Percentiles rank a stretch among this genome's conserved stretches.
These are phyloP conservation scores for Hygrophila difformis DNA, from an alignment of 257 asterid genomes.

Conservation along the genomic window DNA sequence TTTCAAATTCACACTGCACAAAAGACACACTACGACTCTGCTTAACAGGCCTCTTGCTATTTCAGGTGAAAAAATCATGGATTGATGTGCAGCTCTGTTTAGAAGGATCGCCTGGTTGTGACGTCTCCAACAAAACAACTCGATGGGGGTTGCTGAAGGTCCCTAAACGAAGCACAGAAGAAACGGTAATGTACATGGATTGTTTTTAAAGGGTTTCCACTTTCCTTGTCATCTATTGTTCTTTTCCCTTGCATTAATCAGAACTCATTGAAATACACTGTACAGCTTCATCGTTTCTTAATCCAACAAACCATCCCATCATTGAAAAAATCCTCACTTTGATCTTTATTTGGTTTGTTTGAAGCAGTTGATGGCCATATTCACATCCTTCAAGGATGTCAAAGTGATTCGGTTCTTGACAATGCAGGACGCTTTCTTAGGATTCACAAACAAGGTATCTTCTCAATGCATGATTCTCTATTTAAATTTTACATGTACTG, in stretches of 20 bases:
- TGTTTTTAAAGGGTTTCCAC: neutral
- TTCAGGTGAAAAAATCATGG: constrained; percentile 93
- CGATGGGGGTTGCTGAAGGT: constrained; percentile 48
- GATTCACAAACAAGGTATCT: constrained; percentile 83
- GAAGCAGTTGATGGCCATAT: constrained; percentile 62
- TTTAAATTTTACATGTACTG: neutral
- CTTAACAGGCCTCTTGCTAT: constrained; percentile 9
- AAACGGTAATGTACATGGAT: constrained; percentile 44
- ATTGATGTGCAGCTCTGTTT: constrained; percentile 87
- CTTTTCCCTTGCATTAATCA: too few relatives aligned
- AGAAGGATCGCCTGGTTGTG: constrained; percentile 72
- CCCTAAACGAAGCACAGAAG: constrained; percentile 77
- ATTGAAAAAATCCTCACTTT: neutral
- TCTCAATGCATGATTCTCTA: neutral
- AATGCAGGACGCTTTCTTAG: constrained; percentile 80
- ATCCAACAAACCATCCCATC: too few relatives aligned
- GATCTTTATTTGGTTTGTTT: constrained; percentile 14
- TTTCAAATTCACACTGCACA: constrained; percentile 7
- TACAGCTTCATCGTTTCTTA: too few relatives aligned
- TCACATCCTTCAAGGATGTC: constrained; percentile 68
- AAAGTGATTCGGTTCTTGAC: constrained; percentile 89
- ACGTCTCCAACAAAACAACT: constrained; percentile 53
- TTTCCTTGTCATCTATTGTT: too few relatives aligned
- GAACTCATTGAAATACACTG: too few relatives aligned
- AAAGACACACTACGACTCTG: neutral